Evolutionary conservation across 2,329 filamentous ascomycete genomes (phyloP).

Genomic region (Diplodia corticola): DNA sequence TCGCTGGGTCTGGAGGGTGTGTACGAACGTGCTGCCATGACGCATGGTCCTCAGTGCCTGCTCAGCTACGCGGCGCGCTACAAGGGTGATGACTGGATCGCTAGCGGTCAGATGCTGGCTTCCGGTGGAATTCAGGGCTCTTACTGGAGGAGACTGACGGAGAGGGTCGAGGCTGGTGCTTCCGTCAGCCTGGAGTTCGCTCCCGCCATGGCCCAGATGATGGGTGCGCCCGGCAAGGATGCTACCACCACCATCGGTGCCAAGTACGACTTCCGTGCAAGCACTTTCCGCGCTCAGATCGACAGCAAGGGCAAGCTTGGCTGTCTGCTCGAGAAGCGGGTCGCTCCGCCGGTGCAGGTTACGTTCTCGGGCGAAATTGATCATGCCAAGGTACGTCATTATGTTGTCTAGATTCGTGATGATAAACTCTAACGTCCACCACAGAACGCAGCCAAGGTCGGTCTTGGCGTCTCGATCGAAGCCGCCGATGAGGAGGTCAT

Average conservation of each 20-base stretch:
- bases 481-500: slow-evolving; percentile 44
- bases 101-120: slow-evolving; percentile 83
- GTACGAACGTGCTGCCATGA: slow-evolving; percentile 84
- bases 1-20: slow-evolving; percentile 88
- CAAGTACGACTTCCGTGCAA: slow-evolving; percentile 97
- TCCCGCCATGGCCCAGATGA: slow-evolving; percentile 66
- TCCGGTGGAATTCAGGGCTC: slow-evolving; percentile 86
- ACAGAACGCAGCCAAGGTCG: slow-evolving; percentile 92
- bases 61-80: slow-evolving; percentile 90
- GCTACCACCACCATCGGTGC: slow-evolving; percentile 88
- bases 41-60: slow-evolving; percentile 84
- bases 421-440: not conserved
- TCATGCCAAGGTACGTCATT: slow-evolving; percentile 78
- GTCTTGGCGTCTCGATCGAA: slow-evolving; percentile 76
- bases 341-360: slow-evolving; percentile 87
- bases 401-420: too few species aligned
- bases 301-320: slow-evolving; percentile 93
- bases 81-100: slow-evolving; percentile 90
- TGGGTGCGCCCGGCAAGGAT: slow-evolving; percentile 75
- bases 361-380: slow-evolving; percentile 97
- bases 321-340: slow-evolving; percentile 91
- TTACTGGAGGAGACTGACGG: slow-evolving; percentile 90
- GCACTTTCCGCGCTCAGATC: slow-evolving; percentile 91
- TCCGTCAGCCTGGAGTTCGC: slow-evolving; percentile 88
- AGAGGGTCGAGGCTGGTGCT: slow-evolving; percentile 94